Evolutionary conservation across 78 protist species (phyloP), one percentile per base, ranked within the genome.

Genomic region (Blattamonas nauphoetae): DNA sequence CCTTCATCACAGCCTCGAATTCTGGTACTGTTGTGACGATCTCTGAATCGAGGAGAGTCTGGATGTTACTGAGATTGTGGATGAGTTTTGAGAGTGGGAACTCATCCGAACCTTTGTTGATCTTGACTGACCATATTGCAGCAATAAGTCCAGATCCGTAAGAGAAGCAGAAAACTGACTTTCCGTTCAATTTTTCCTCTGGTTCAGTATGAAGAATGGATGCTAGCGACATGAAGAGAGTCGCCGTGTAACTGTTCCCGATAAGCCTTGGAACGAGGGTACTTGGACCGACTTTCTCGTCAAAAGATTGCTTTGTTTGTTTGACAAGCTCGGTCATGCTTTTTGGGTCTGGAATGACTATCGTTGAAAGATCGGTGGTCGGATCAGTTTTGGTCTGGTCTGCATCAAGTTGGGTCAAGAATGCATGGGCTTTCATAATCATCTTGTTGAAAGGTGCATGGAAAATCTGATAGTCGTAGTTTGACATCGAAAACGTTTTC

Each of bases 91-190:
- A 55, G 11, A 29, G 38, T 55, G 71, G 71, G 21, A 55, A 55
- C 21, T 11, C 11, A 55, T 55, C 71, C 11, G 71, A 11, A 11
- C 21, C 21, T 21, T 55, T 46, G 29, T 55, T 33, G 21, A 94
- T 92, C 32, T 71, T 43, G 55, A 96, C 45, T 38, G 94, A 89
- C 90, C 92, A 96, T 88, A 95, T 87, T 78, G 96, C 71, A 35
- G 98, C 88, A 55, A 95, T 93, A 43, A 95, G 64, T 38, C 99
- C 99, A 0, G 96, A 93, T 45, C 99, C 99, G 82, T 97, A 97
- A 0, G 96, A 93, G 92, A 94, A 97, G 41, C 92, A 45, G 45
- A 94, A 1, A 2, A 94, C 89, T n/a, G 95, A 83, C 87, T 93
- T 92, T 44, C 95, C 96, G 6, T 35, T 87, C 5, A 89, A 63